A percentile compares a stretch with the other conserved stretches of the same genome.
These are phyloP conservation scores for Trichoderma sp. DNA, from an alignment of 2,329 filamentous ascomycete species.

Conservation along the genomic window DNA sequence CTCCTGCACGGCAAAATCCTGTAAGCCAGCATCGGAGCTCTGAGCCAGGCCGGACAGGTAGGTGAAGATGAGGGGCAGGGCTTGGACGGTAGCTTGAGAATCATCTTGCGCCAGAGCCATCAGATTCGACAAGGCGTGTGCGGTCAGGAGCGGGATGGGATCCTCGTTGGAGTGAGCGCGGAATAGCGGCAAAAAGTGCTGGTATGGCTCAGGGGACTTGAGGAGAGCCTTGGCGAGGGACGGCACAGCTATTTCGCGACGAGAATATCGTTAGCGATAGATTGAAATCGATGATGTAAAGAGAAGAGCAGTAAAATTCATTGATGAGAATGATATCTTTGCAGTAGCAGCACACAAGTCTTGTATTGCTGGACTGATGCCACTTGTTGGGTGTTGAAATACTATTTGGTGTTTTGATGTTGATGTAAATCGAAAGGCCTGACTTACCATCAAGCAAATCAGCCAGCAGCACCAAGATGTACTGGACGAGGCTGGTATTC, in stretches of 20 bases:
- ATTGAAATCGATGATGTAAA: background rate
- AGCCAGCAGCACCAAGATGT: conserved; percentile 83
- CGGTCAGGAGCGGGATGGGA: conserved; percentile 83
- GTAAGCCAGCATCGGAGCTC: conserved; percentile 81
- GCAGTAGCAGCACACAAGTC: background rate
- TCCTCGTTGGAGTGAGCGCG: conserved; percentile 75
- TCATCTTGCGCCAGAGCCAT: conserved; percentile 67
- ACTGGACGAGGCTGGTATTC: conserved; percentile 88
- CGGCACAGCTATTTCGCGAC: conserved; percentile 63
- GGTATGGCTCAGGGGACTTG: conserved; percentile 73
- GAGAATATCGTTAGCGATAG: background rate
- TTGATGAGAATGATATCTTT: background rate
- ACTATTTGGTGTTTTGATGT: background rate
- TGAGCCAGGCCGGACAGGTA: conserved; percentile 84
- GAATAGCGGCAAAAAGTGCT: conserved; percentile 80
- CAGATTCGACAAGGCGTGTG: conserved; percentile 78
- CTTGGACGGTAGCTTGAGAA: conserved; percentile 65
- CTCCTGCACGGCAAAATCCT: conserved; percentile 92
- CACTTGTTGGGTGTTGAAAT: background rate
- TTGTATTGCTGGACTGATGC: background rate
- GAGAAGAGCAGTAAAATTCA: background rate
- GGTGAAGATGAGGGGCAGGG: conserved; percentile 77
- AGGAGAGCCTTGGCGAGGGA: conserved; percentile 74
- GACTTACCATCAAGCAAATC: conserved; percentile 80
- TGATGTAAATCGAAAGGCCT: background rate